Evolutionary conservation across 345 rosid genomes (phyloP).

Genomic region (Pugionium cornutum): DNA sequence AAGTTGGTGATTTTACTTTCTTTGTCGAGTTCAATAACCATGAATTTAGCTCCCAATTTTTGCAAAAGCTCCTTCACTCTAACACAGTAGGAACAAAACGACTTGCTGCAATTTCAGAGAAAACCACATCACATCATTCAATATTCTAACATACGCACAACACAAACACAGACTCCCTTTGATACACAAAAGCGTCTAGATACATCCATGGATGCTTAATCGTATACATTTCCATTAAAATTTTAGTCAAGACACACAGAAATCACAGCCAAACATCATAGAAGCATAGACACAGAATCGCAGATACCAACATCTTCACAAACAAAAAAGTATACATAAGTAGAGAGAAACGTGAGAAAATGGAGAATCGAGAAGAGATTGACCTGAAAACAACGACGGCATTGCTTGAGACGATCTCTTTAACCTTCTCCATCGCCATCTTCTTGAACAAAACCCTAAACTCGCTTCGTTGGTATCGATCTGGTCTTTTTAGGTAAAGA

Average conservation of each 20-base stretch:
- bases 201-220: conserved; percentile 21
- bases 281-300: neutral
- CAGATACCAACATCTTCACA: neutral
- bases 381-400: conserved; percentile 77
- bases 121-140: conserved; percentile 4
- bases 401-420: conserved; percentile 58
- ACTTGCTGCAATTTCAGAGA: conserved; percentile 49
- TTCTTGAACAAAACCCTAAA: conserved; percentile 13
- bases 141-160: neutral
- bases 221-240: neutral
- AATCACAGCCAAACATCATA: neutral
- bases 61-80: conserved; percentile 66
- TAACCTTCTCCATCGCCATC: conserved; percentile 63
- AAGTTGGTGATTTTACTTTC: conserved; percentile 48
- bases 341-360: neutral
- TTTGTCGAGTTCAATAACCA: conserved; percentile 57
- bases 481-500: neutral
- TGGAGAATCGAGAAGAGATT: neutral
- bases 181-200: conserved; percentile 24
- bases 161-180: conserved; percentile 5
- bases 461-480: conserved; percentile 12
- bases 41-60: conserved; percentile 52
- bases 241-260: neutral
- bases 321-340: neutral
- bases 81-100: conserved; percentile 67